Evolutionary conservation across 1,139 yeast genomes (phyloP), one percentile per base, ranked within the genome.

Genomic region (Candida smagusa): DNA sequence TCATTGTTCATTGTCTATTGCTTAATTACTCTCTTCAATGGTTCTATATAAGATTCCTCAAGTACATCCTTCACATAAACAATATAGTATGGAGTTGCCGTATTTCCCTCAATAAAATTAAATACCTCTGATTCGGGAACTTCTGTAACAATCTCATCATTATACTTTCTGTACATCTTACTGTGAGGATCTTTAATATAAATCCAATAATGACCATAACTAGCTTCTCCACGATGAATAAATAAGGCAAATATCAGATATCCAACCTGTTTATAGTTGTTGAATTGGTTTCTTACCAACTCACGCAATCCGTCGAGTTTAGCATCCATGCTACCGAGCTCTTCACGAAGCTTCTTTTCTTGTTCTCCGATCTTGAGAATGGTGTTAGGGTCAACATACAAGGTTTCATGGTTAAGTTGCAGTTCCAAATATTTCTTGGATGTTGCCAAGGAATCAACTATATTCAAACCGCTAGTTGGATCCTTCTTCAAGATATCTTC

Each of bases 191-290:
- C 97, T 45, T 77, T 79, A 44, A 92, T 90, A 56, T 90, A 92
- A 11, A 90, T 78, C 97, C 97, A 92, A 58, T 92, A 92, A 60
- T 92, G 98, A 3, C 98, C 98, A 54, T 86, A 90, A 40, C 89
- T 81, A 1, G 96, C 98, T 52, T 89, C 95, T 6, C 98, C 98
- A 38, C 97, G 71, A 59, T 92, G 98, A 34, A 94, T 88, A 53
- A 92, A 92, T 6, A 92, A 83, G 0, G 97, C 95, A 65, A 90
- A 92, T 9, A 92, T 73, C 0, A 86, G 72, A 58, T 92, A 92
- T 0, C 92, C 95, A 22, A 82, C 74, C 39, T 73, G 63, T 36
- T 71, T 75, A 61, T 84, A 77, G 7, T 67, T 66, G 13, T 68
- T 66, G 55, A 84, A 89, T 52, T 84, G 94, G 19, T 59, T 61